phyloP scores from a whole-genome alignment of 2,329 filamentous ascomycete genomes.

The Trichothecium roseum region DNA sequence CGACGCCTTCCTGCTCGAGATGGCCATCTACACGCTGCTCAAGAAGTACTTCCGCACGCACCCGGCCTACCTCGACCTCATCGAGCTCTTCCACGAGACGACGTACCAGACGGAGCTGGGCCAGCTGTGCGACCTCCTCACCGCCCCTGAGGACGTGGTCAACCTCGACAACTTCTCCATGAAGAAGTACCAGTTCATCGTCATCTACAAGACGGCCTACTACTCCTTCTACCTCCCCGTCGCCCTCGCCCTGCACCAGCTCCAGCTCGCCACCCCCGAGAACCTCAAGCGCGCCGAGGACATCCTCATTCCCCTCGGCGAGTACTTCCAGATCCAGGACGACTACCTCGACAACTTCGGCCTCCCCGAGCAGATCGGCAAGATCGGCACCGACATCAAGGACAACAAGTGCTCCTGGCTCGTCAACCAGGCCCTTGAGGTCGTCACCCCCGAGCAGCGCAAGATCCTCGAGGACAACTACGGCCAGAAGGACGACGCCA shows the following conservation, averaged over 20 bases:
- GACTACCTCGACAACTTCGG: constrained; percentile 99
- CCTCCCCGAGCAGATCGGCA: constrained; percentile 84
- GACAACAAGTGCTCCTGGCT: constrained; percentile 99
- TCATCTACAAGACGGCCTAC: constrained; percentile 99
- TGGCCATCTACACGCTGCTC: constrained; percentile 79
- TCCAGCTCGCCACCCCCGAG: constrained; percentile 72
- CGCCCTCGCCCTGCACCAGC: constrained; percentile 77
- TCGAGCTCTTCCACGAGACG: constrained; percentile 95
- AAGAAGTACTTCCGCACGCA: constrained; percentile 90
- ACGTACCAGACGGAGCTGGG: constrained; percentile 92
- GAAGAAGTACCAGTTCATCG: constrained; percentile 94
- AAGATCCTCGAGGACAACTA: constrained; percentile 86
- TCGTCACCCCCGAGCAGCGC: constrained; percentile 75
- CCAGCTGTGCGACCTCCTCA: constrained; percentile 89
- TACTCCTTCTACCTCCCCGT: constrained; percentile 99
- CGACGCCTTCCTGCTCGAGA: constrained; percentile 93
- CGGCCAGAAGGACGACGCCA: constrained; percentile 75
- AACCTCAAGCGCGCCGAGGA: constrained; percentile 85
- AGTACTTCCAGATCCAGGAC: constrained; percentile 99
- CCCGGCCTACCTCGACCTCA: constrained; percentile 76
- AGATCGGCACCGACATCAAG: constrained; percentile 97
- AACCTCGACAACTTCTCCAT: constrained; percentile 83
- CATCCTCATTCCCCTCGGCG: constrained; percentile 91
- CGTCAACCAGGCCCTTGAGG: constrained; percentile 82
- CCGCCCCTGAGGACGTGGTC: constrained; percentile 71